A percentile compares a stretch with the other conserved stretches of the same genome.
Conservation (phyloP, 2,329 filamentous ascomycete species). For the Nothopassalora personata region DNA sequence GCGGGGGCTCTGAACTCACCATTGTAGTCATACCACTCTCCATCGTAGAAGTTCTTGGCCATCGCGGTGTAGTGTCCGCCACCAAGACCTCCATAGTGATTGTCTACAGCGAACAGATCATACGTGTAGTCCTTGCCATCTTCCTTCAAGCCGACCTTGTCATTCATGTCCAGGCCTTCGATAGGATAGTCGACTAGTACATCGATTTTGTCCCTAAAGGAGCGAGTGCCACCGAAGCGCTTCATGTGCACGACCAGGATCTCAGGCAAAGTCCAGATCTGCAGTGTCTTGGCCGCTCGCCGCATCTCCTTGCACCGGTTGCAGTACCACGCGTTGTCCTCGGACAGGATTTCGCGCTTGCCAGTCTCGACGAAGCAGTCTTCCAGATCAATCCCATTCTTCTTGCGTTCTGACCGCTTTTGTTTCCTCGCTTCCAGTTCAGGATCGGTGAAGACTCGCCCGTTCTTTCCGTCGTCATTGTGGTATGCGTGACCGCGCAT, state of each 20-base stretch:
- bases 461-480: slow-evolving; percentile 52
- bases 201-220: slow-evolving; percentile 84
- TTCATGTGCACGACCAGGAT: slow-evolving; percentile 94
- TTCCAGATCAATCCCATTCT: slow-evolving; percentile 74
- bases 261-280: slow-evolving; percentile 94
- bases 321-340: slow-evolving; percentile 97
- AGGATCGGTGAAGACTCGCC: slow-evolving; percentile 50
- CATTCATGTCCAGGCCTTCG: slow-evolving; percentile 75
- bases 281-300: slow-evolving; percentile 90
- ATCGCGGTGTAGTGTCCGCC: slow-evolving; percentile 95
- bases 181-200: slow-evolving; percentile 87
- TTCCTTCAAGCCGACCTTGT: slow-evolving; percentile 72
- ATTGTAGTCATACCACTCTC: slow-evolving; percentile 94
- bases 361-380: slow-evolving; percentile 94
- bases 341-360: slow-evolving; percentile 85
- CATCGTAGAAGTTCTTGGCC: slow-evolving; percentile 85
- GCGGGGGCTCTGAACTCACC: slow-evolving; percentile 56
- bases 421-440: slow-evolving; percentile 61
- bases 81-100: slow-evolving; percentile 87
- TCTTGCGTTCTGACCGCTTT: slow-evolving; percentile 60
- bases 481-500: slow-evolving; percentile 52
- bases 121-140: slow-evolving; percentile 79
- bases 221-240: slow-evolving; percentile 81
- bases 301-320: slow-evolving; percentile 91
- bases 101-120: slow-evolving; percentile 91